Evolutionary conservation across 768 basidiomycete species (phyloP), one percentile per base, ranked within the genome.

Genomic region (Mycena haematopus): DNA sequence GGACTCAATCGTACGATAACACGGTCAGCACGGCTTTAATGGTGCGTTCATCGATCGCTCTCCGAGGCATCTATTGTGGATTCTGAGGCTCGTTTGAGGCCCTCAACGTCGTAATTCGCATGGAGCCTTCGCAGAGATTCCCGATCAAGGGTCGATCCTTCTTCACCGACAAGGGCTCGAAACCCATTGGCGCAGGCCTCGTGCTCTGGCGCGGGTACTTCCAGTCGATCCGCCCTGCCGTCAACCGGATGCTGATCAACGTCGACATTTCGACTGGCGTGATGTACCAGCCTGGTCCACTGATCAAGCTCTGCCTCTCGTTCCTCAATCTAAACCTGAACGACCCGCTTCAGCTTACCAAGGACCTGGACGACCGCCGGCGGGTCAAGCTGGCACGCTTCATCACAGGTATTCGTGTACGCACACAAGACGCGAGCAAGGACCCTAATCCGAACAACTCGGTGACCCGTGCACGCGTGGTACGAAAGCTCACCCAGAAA

Each of bases 121-220:
- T 90, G 88, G 84, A 85, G 56, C 92, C 92, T 0, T 88, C 84
- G 2, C 71, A 85, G 70, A 80, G 80, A 21, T 86, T 87, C 58
- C 90, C 91, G 0, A 91, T 87, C 79, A 89, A 91, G 55, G 82
- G 86, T 8, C 83, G 91, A 0, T 91, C 89, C 0, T 92, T 93
- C 74, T 93, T 88, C 72, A 89, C 88, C 0, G 74, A 83, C 24
- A 71, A 75, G 1, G 89, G 86, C 54, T 80, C 75, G 10, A 81
- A 77, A 49, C 68, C 74, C 29, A 78, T 92, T 25, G 88, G 90
- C 0, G 70, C 72, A 0, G 91, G 92, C 0, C 79, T 93, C 3
- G 81, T 85, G 15, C 79, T 92, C 0, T 91, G 90, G 90, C 81
- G 91, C 3, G 92, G 92, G 0, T 92, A 90, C 58, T 93, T 93